phyloP scores from a whole-genome alignment of 768 basidiomycete genomes.

The Auriscalpium microsporum region DNA sequence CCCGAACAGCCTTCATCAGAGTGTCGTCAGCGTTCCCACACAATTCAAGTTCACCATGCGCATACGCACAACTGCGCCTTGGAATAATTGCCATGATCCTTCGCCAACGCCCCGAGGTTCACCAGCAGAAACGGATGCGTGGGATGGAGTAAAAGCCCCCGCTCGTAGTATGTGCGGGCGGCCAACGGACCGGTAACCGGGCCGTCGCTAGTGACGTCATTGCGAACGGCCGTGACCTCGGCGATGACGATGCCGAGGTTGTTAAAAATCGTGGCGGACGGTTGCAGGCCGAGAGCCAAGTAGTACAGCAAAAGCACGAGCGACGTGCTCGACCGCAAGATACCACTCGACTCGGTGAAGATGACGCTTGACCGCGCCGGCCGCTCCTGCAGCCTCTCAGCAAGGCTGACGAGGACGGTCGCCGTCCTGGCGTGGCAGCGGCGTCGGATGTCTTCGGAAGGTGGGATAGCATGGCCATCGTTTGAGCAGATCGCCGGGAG shows the following conservation, averaged over 20 bases:
- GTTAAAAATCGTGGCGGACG: conserved; percentile 39
- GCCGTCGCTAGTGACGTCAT: conserved; percentile 7
- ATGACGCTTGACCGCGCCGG: conserved; percentile 17
- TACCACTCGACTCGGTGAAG: conserved; percentile 20
- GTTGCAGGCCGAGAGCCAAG: conserved; percentile 35
- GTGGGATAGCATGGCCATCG: conserved; percentile 4
- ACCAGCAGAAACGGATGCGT: conserved; percentile 42
- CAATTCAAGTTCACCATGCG: too few species aligned
- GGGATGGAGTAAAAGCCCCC: conserved; percentile 35
- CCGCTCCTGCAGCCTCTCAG: conserved; percentile 34
- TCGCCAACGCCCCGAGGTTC: conserved; percentile 42
- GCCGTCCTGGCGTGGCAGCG: conserved; percentile 28
- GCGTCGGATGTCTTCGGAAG: conserved; percentile 17
- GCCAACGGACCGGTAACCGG: conserved; percentile 25
- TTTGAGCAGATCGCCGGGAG: conserved; percentile 27
- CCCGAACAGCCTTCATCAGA: conserved; percentile 28
- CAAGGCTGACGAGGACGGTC: conserved; percentile 36
- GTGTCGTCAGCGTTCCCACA: background rate
- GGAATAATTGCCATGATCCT: conserved; percentile 35
- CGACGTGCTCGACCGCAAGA: conserved; percentile 27
- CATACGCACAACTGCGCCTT: conserved; percentile 34
- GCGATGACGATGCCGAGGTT: conserved; percentile 43
- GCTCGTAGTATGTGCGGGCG: conserved; percentile 36
- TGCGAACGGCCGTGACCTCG: conserved; percentile 20
- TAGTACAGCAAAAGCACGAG: conserved; percentile 40